Conservation (phyloP, 2,329 filamentous ascomycete genomes). For the Fusarium sp. region DNA sequence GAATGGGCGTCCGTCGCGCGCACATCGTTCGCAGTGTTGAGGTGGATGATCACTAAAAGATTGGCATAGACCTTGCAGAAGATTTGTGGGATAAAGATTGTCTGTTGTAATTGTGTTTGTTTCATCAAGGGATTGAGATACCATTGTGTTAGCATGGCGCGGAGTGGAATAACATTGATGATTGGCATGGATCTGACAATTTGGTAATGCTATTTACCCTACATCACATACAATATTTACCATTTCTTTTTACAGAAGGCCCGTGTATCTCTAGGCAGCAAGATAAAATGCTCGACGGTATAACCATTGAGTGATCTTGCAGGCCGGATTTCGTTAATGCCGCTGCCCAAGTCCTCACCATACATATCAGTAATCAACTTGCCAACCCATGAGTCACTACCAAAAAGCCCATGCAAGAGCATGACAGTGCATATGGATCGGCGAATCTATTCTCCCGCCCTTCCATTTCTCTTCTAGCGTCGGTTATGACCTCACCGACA, state of each 20-base stretch:
- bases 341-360: not conserved
- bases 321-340: too few relatives aligned
- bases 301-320: fast-evolving
- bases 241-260: fast-evolving
- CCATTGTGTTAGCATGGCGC: not conserved
- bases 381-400: not conserved
- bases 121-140: not conserved
- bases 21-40: conserved; percentile 4
- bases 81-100: not conserved
- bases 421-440: not conserved
- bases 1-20: not conserved
- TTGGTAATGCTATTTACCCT: not conserved
- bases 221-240: not conserved
- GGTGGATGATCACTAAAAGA: not conserved
- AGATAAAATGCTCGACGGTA: fast-evolving
- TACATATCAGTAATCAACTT: not conserved
- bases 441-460: not conserved
- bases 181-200: not conserved
- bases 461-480: not conserved
- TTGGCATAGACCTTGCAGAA: not conserved
- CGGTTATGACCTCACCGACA: not conserved
- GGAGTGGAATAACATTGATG: not conserved
- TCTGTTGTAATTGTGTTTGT: not conserved
- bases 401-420: not conserved
- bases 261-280: too few relatives aligned